These are phyloP conservation scores for Fraxinus latifolia DNA, from an alignment of 305 asterid genomes.

Conservation along the genomic window DNA sequence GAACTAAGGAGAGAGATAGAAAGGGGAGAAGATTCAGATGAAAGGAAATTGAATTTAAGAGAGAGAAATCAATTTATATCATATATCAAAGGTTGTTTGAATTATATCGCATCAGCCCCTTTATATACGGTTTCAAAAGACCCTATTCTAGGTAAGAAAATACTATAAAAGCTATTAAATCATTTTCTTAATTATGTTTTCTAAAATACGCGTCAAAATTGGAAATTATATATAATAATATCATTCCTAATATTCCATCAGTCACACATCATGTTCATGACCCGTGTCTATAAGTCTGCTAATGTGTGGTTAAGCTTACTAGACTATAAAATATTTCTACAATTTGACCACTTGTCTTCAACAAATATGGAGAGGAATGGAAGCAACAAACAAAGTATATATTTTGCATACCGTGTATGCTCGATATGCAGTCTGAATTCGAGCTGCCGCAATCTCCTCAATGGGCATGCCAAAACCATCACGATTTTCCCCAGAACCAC, in stretches of 20 bases:
- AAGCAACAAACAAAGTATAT: not conserved
- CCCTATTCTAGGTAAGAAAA: not conserved
- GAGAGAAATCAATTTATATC: not conserved
- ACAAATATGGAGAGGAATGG: not conserved
- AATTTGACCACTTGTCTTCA: not conserved
- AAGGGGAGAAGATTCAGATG: not conserved
- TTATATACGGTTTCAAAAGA: not conserved
- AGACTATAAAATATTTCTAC: not conserved
- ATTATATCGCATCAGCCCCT: no score
- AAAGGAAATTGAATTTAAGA: not conserved
- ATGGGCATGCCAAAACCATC: slow-evolving; percentile 28
- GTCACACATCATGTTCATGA: not conserved
- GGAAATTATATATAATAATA: not conserved
- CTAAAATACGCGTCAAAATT: no score
- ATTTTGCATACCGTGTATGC: slow-evolving; percentile 54
- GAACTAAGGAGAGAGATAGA: not conserved
- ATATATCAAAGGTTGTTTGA: no score
- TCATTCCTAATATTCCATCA: not conserved
- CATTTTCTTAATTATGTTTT: not conserved
- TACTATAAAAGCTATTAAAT: not conserved
- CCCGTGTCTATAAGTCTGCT: not conserved
- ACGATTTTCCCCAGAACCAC: slow-evolving; percentile 33
- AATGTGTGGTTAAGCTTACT: not conserved
- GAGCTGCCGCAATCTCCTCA: slow-evolving; percentile 72
- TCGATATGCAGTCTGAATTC: slow-evolving; percentile 79